phyloP scores from a whole-genome alignment of 768 basidiomycete species.

The Boletus huronensis region DNA sequence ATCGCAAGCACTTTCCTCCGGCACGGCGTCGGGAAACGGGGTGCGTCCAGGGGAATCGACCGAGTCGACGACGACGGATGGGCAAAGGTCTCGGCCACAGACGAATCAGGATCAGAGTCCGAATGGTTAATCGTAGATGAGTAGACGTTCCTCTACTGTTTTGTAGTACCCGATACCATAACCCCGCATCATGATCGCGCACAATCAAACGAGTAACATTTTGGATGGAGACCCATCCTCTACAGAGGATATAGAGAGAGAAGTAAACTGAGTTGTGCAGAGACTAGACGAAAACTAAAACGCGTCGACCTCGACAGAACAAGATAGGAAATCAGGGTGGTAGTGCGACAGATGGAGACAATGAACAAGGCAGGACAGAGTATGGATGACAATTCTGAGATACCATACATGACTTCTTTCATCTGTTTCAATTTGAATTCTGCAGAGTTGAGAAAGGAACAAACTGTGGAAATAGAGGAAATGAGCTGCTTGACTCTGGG shows the following conservation, averaged over 20 bases:
- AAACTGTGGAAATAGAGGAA: slow-evolving; percentile 15
- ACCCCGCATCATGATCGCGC: slow-evolving; percentile 9
- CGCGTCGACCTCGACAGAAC: slow-evolving; percentile 26
- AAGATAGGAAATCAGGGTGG: slow-evolving; percentile 17
- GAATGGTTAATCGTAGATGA: slow-evolving; percentile 83
- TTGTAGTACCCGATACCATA: slow-evolving; percentile 24
- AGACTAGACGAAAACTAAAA: slow-evolving; percentile 18
- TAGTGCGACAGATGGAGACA: slow-evolving; percentile 20
- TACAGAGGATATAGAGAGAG: slow-evolving; percentile 29
- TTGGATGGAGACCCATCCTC: slow-evolving; percentile 30
- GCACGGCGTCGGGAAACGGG: slow-evolving; percentile 41
- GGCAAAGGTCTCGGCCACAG: slow-evolving; percentile 65
- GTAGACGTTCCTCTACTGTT: slow-evolving; percentile 14
- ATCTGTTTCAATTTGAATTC: slow-evolving; percentile 32
- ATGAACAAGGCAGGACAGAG: slow-evolving; percentile 25
- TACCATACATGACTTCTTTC: slow-evolving; percentile 35
- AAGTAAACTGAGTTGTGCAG: slow-evolving; percentile 18
- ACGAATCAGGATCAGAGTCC: slow-evolving; percentile 78
- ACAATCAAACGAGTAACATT: slow-evolving; percentile 22
- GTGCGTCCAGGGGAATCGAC: slow-evolving; percentile 40
- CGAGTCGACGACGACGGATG: slow-evolving; percentile 53
- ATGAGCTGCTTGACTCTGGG: slow-evolving; percentile 17
- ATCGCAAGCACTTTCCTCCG: slow-evolving; percentile 35
- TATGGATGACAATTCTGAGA: slow-evolving; percentile 30
- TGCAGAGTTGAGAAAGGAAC: slow-evolving; percentile 25